phyloP scores from a whole-genome alignment of 495 filamentous ascomycete species.

The Aspergillus coremiiformis region DNA sequence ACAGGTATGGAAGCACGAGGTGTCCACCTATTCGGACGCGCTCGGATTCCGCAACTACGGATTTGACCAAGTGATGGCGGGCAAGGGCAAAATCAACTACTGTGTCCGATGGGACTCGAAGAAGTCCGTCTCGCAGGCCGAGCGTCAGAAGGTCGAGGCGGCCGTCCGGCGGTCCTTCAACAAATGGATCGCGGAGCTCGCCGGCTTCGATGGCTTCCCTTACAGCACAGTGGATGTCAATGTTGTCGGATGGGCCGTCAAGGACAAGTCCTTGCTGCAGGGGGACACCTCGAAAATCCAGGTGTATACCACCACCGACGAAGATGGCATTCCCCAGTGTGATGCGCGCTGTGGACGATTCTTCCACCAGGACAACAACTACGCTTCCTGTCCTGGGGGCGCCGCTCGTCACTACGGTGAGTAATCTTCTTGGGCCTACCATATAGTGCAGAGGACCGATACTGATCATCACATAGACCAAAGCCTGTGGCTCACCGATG shows the following conservation, averaged over 20 bases:
- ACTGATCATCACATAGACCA: slow-evolving; percentile 4
- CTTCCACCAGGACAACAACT: slow-evolving; percentile 16
- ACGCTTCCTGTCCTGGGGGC: slow-evolving; percentile 7
- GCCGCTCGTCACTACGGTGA: slow-evolving; percentile 14
- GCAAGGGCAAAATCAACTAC: slow-evolving; percentile 15
- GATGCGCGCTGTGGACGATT: slow-evolving; percentile 11
- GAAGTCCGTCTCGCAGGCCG: slow-evolving; percentile 3
- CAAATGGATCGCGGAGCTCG: slow-evolving; percentile 13
- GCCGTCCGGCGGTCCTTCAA: slow-evolving; percentile 12
- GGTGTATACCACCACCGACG: slow-evolving; percentile 14
- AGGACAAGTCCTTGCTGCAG: slow-evolving; percentile 5
- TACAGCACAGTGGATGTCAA: slow-evolving; percentile 12
- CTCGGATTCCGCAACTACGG: slow-evolving; percentile 18
- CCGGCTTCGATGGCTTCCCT: slow-evolving; percentile 13
- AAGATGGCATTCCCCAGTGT: slow-evolving; percentile 10
- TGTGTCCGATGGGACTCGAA: slow-evolving; percentile 14
- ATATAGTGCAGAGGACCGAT: background rate
- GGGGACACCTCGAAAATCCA: slow-evolving; percentile 14
- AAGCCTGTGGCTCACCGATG: slow-evolving; percentile 16
- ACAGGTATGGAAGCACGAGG: slow-evolving; percentile 15
- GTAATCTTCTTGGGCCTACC: background rate
- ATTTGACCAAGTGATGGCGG: slow-evolving; percentile 15
- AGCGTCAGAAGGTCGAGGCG: slow-evolving; percentile 8
- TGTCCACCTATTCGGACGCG: slow-evolving; percentile 10
- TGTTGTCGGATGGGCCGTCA: slow-evolving; percentile 13